phyloP scores from a whole-genome alignment of 2,329 filamentous ascomycete species.

The Aspergillus nomiae region DNA sequence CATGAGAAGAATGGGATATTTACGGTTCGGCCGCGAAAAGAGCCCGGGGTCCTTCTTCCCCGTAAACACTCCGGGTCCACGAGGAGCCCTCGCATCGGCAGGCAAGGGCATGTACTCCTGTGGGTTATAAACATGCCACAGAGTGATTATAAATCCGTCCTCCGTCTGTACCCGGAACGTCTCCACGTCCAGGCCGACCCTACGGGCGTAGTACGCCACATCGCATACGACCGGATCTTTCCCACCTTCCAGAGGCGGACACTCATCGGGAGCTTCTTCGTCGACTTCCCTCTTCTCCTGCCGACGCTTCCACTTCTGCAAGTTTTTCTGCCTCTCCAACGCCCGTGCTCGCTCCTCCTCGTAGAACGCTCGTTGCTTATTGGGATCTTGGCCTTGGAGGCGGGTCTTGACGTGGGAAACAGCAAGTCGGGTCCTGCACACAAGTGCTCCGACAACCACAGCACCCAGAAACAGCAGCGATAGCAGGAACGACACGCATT shows the following conservation, averaged over 20 bases:
- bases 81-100: conserved; percentile 43
- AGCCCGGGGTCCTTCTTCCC: conserved; percentile 35
- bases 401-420: conserved; percentile 54
- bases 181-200: conserved; percentile 85
- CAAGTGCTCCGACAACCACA: conserved; percentile 73
- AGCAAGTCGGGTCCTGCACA: conserved; percentile 64
- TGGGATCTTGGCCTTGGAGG: conserved; percentile 62
- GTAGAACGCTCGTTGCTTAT: conserved; percentile 66
- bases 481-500: conserved; percentile 70
- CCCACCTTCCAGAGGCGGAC: conserved; percentile 75
- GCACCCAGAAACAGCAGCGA: conserved; percentile 75
- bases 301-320: conserved; percentile 62
- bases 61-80: conserved; percentile 65
- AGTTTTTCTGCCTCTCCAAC: conserved; percentile 58
- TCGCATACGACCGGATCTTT: conserved; percentile 77
- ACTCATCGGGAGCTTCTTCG: conserved; percentile 52
- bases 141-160: conserved; percentile 84
- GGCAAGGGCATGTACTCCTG: conserved; percentile 65
- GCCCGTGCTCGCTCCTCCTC: conserved; percentile 69
- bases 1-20: conserved; percentile 81
- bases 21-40: conserved; percentile 21
- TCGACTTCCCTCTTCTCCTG: conserved; percentile 45
- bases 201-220: conserved; percentile 79
- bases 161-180: conserved; percentile 84
- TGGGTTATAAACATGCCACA: conserved; percentile 90